phyloP scores from a whole-genome alignment of 2,329 filamentous ascomycete genomes.

The Cytospora schulzeri region DNA sequence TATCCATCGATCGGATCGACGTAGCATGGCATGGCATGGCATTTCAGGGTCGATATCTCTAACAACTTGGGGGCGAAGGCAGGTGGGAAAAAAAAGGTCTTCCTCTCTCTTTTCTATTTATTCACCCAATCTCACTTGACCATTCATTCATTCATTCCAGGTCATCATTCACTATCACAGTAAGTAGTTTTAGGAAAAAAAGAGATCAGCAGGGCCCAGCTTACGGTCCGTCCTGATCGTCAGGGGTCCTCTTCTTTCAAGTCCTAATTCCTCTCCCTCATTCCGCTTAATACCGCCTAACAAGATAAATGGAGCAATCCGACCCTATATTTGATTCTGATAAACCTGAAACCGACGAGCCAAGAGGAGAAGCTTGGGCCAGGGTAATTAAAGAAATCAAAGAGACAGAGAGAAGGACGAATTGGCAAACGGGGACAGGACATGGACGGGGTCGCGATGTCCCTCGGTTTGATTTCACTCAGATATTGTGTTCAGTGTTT shows the following conservation, averaged over 20 bases:
- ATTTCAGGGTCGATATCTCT: no score
- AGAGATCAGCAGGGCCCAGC: background rate
- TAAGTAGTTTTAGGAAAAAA: no score
- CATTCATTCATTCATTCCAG: no score
- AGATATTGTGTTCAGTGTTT: background rate
- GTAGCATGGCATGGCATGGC: no score
- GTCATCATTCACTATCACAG: no score
- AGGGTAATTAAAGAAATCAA: background rate
- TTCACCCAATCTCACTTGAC: background rate
- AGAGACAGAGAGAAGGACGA: no score
- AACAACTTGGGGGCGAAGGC: no score
- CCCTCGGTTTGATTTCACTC: background rate
- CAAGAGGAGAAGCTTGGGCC: background rate
- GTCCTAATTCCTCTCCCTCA: background rate
- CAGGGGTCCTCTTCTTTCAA: background rate
- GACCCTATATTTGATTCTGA: conserved; percentile 17
- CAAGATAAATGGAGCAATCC: conserved; percentile 7
- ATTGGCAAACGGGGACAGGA: background rate
- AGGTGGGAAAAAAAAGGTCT: no score
- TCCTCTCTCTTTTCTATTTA: background rate
- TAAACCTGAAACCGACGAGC: conserved; percentile 21
- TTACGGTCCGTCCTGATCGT: conserved; percentile 1
- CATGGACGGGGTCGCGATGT: background rate
- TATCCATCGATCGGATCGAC: no score
- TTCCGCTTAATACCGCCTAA: conserved; percentile 1